Evolutionary conservation across 2,329 filamentous ascomycete genomes (phyloP).

Genomic region (Didymella keratinophila): DNA sequence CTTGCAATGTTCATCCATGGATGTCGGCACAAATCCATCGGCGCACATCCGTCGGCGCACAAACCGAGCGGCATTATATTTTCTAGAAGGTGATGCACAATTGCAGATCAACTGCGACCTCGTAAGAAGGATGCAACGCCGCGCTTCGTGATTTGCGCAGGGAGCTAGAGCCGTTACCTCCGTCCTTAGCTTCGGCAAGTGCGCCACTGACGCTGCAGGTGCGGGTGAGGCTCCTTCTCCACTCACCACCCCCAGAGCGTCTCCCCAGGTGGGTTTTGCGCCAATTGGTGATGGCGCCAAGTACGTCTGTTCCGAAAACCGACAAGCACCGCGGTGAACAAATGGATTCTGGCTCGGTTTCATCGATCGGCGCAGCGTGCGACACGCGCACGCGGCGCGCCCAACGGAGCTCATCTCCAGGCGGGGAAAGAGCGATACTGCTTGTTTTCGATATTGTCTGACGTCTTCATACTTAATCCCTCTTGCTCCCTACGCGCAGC

Average conservation of each 20-base stretch:
- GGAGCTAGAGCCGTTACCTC: slow-evolving; percentile 11
- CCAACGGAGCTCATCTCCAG: slow-evolving; percentile 3
- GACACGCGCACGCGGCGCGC: slow-evolving; percentile 1
- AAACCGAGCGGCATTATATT: background rate
- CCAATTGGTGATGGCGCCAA: slow-evolving; percentile 13
- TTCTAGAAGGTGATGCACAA: background rate
- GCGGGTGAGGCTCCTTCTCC: slow-evolving; percentile 13
- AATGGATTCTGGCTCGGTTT: slow-evolving; percentile 1
- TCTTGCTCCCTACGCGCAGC: background rate
- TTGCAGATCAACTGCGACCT: background rate
- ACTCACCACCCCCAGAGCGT: slow-evolving; percentile 6
- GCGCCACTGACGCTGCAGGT: slow-evolving; percentile 20
- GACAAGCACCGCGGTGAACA: background rate
- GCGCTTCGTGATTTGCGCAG: slow-evolving; percentile 11
- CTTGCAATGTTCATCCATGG: background rate
- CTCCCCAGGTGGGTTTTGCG: slow-evolving; percentile 9
- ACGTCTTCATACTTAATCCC: slow-evolving; percentile 3
- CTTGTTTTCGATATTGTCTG: background rate
- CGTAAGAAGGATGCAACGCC: background rate
- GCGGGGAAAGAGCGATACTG: slow-evolving; percentile 13
- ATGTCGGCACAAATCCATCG: too few relatives aligned
- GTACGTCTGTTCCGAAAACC: background rate
- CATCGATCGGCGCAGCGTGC: slow-evolving; percentile 8
- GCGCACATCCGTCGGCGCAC: background rate
- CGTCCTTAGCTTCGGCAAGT: slow-evolving; percentile 9